These are phyloP conservation scores for Russula sp. DNA, from an alignment of 768 basidiomycete genomes.

Conservation along the genomic window DNA sequence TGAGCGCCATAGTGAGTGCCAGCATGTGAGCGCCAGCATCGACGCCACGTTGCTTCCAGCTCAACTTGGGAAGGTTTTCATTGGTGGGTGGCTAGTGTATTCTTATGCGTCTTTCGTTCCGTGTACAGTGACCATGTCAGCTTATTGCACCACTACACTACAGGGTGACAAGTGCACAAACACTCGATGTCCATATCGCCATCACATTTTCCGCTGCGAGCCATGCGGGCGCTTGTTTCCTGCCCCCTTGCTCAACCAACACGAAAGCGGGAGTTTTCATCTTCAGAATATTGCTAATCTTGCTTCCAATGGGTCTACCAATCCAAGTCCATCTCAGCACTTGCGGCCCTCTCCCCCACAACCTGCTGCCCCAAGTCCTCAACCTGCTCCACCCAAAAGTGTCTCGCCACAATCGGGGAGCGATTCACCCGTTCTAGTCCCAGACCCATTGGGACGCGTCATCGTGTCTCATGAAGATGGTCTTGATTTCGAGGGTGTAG, in stretches of 20 bases:
- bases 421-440: background rate
- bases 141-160: slow-evolving; percentile 4
- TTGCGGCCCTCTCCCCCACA: background rate
- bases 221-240: slow-evolving; percentile 18
- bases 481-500: background rate
- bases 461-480: slow-evolving; percentile 6
- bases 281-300: background rate
- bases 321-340: too few relatives aligned
- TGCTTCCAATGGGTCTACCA: background rate
- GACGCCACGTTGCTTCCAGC: too few relatives aligned
- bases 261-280: background rate
- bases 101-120: background rate
- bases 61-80: too few relatives aligned
- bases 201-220: slow-evolving; percentile 24
- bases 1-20: too few relatives aligned
- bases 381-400: background rate
- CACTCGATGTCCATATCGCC: slow-evolving; percentile 16
- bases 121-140: background rate
- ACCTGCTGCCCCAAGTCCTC: background rate
- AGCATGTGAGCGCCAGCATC: too few relatives aligned
- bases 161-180: slow-evolving; percentile 19
- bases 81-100: background rate
- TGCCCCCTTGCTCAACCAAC: background rate
- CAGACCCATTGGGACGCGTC: background rate
- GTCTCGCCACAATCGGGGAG: background rate